Base-by-base conservation (phyloP, 2,329 filamentous ascomycete genomes). In the Scedosporium boydii region DNA sequence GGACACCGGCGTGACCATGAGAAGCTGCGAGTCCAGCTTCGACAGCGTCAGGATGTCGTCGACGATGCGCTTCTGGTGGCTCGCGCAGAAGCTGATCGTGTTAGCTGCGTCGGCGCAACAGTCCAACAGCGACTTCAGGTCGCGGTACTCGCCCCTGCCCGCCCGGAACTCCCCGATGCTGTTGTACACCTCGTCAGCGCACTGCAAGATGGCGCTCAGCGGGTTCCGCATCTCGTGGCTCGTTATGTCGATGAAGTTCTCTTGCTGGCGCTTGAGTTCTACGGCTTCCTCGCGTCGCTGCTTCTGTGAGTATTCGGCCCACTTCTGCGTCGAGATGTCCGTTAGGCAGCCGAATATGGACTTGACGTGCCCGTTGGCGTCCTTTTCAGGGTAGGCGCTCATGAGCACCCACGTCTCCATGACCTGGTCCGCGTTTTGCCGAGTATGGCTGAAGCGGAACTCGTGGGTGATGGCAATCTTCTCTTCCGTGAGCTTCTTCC, bases 241-340 rank as follows among this genome's bases (percentile, higher is more conserved):
- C 3, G 87, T 89, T 62, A 89, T 89, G 68, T 90, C 87, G 66
- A 90, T 89, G 68, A 89, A 89, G 66, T 89, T 89, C 67, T 86
- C 83, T 67, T 86, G 83, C 65, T 89, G 86, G 26, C 85, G 80
- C 72, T 95, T 95, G 64, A 92, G 80, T 70, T 93, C 88, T 2
- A 93, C 84, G 0, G 90, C 91, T 71, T 95, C 90, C 69, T 93
- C 85, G 69, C 90, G 88, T 63, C 90, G 86, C 55, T 87, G 82
- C 68, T 84, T 90, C 72, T 96, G 90, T 41, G 91, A 85, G 57
- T 87, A 86, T 72, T 96, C 91, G 1, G 91, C 90, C 80, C 87
- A 88, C 72, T 96, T 96, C 71, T 95, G 90, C 61, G 89, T 84
- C 18, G 88, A 91, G 66, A 96, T 96, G 69, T 96, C 90, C 0